Evolutionary conservation across 2,329 filamentous ascomycete species (phyloP), one percentile per base, ranked within the genome.

Genomic region (Coniochaeta sp.): DNA sequence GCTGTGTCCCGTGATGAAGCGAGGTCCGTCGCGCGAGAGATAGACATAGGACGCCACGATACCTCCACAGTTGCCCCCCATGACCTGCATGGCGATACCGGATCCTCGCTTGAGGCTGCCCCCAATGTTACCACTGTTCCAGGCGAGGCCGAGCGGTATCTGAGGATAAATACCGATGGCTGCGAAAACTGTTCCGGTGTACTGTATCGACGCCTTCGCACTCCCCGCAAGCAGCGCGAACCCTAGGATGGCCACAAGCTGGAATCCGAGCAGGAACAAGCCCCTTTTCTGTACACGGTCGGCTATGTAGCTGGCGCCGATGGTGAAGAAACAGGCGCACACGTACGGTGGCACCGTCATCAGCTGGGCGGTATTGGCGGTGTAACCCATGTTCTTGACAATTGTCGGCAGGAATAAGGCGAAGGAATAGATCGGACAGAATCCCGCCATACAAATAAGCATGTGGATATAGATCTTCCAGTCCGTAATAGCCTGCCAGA

Each of bases 341-440:
- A 79, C 63, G 56, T 85, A 86, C 0, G 83, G 83, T 2, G 83
- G 83, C 1, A 81, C 79, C 6, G 79, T 81, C 57, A 85, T 77
- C 6, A 87, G 71, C 59, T 87, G 85, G 3, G 82, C 76, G 3
- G 67, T 64, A 52, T 77, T 68, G 58, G 68, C 75, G 57, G 66
- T 80, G 61, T 67, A 81, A 60, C 74, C 72, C 57, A 78, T 64
- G 38, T 65, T 66, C 14, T 74, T 76, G 54, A 85, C 72, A 52
- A 86, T 79, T 13, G 83, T 75, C 0, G 82, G 82, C 18, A 85
- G 68, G 62, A 86, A 85, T 16, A 85, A 72, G 1, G 77, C 75
- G 59, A 84, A 82, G 0, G 79, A 79, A 55, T 81, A 83, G 20
- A 77, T 71, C 7, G 79, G 78, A 16, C 81, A 75, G 22, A 78